Evolutionary conservation across 2,329 filamentous ascomycete species (phyloP), one percentile per base, ranked within the genome.

Genomic region (Ophiostoma australiae): DNA sequence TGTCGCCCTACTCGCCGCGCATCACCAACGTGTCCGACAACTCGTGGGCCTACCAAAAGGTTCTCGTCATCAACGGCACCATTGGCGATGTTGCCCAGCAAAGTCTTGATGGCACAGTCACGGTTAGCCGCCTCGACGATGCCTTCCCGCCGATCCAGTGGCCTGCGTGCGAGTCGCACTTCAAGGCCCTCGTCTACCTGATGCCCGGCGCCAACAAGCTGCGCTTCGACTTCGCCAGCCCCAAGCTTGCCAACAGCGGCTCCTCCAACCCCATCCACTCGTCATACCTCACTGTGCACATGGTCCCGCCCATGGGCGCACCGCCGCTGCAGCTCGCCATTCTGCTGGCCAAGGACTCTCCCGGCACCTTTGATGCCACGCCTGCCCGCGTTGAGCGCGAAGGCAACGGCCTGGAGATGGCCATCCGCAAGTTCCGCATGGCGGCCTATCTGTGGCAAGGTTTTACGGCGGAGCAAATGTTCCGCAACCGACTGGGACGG

Each of bases 381-480:
- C 93, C 93, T 0, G 88, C 92, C 70, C 87, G 91, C 68, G 82
- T 87, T 70, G 88, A 91, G 79, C 89, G 86, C 75, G 94, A 97
- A 83, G 94, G 92, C 23, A 97, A 97, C 79, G 86, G 86, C 1
- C 78, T 98, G 48, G 90, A 94, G 13, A 88, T 87, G 8, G 95
- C 95, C 0, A 85, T 97, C 69, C 88, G 87, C 76, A 99, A 99
- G 78, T 97, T 95, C 78, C 88, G 94, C 74, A 97, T 97, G 91
- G 91, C 93, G 23, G 94, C 93, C 33, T 97, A 98, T 78, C 84
- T 98, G 17, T 98, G 95, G 94, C 95, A 99, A 79, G 93, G 94
- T 8, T 98, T 97, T 77, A 98, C 94, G 0, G 93, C 92, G 7
- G 95, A 99, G 79, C 94, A 98, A 78, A 98, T 98, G 94, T 91